Percentiles rank a stretch among this genome's conserved stretches.
Conservation (phyloP, 441 rosid species). For the Arabidopsis hybrid region DNA sequence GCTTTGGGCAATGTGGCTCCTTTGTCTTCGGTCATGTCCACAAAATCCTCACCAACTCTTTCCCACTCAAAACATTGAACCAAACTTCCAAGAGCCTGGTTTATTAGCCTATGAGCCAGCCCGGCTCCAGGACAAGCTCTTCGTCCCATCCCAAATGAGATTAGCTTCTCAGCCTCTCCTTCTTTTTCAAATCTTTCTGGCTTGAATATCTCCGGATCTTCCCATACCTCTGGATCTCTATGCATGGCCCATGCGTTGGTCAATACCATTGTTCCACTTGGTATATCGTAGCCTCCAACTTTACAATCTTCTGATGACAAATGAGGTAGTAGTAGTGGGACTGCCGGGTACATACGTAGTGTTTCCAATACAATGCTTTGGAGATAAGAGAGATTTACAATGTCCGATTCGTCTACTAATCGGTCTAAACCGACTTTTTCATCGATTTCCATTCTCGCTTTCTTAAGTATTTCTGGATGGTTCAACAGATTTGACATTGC, state of each 20-base stretch:
- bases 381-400: slow-evolving; percentile 45
- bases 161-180: slow-evolving; percentile 18
- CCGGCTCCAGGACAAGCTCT: slow-evolving; percentile 59
- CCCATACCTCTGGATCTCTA: slow-evolving; percentile 58
- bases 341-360: slow-evolving; percentile 46
- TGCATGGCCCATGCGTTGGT: slow-evolving; percentile 65
- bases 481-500: slow-evolving; percentile 31
- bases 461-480: slow-evolving; percentile 13
- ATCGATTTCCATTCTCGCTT: slow-evolving; percentile 16
- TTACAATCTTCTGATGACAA: slow-evolving; percentile 40
- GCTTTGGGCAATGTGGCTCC: slow-evolving; percentile 12
- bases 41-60: slow-evolving; percentile 38
- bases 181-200: slow-evolving; percentile 57
- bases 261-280: slow-evolving; percentile 54
- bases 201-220: slow-evolving; percentile 47
- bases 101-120: slow-evolving; percentile 48
- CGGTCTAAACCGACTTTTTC: slow-evolving; percentile 34
- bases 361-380: slow-evolving; percentile 32
- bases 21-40: slow-evolving; percentile 47
- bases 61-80: slow-evolving; percentile 59
- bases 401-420: slow-evolving; percentile 43
- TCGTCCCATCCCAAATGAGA: slow-evolving; percentile 41
- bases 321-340: slow-evolving; percentile 21
- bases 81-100: slow-evolving; percentile 48
- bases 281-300: slow-evolving; percentile 54